Conservation (phyloP, 2,329 filamentous ascomycete genomes). For the Penicillium thymicola region DNA sequence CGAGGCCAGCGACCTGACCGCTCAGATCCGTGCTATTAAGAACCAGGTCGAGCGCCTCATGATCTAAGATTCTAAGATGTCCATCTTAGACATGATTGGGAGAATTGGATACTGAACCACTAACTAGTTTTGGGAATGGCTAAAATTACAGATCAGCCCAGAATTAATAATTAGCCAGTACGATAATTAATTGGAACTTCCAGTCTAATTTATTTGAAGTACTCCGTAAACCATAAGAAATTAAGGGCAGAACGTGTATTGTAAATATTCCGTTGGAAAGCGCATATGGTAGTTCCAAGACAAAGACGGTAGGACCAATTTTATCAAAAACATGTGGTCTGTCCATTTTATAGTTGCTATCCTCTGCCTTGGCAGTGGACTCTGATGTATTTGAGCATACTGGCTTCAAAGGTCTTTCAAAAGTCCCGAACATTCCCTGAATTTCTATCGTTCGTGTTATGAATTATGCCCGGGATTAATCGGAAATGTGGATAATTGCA, state of each 20-base stretch:
- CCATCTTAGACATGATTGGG: neutral
- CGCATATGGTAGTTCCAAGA: too few species aligned
- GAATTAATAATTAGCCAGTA: neutral
- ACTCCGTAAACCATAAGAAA: neutral
- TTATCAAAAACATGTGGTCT: neutral
- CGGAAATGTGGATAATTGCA: neutral
- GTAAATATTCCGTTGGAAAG: neutral
- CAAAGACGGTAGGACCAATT: neutral
- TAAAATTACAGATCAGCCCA: neutral
- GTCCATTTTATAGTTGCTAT: neutral
- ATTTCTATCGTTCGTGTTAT: neutral
- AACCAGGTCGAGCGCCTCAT: slow-evolving; percentile 87
- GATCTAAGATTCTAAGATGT: neutral
- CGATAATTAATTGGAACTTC: neutral
- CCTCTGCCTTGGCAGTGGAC: neutral
- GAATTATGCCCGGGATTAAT: neutral
- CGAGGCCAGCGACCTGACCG: slow-evolving; percentile 81
- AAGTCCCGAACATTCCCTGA: neutral
- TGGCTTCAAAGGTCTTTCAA: neutral
- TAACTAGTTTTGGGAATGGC: neutral
- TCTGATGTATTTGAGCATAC: neutral
- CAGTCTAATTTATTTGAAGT: neutral
- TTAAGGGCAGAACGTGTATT: neutral
- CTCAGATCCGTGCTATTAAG: slow-evolving; percentile 83
- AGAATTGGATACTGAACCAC: neutral